Conservation (phyloP, 129 eudicot species). For the Helianthus annuus region DNA sequence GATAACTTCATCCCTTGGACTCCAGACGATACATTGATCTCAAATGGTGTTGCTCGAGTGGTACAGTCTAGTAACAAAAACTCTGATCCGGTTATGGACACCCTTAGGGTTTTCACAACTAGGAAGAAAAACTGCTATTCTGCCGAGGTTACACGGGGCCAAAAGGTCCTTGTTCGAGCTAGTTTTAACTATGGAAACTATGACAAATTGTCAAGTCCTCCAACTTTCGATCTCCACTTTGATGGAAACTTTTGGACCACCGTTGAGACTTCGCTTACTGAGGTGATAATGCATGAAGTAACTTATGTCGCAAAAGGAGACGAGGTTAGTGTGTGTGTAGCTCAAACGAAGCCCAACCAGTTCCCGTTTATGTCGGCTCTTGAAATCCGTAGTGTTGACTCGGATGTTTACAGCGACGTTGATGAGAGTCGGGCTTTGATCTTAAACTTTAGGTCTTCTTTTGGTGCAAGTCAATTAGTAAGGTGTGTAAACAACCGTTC, state of each 20-base stretch:
- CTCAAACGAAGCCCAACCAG: constrained; percentile 35
- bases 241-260: constrained; percentile 39
- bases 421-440: constrained; percentile 28
- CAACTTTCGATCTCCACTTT: constrained; percentile 37
- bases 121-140: constrained; percentile 33
- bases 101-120: constrained; percentile 32
- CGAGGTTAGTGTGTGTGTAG: constrained; percentile 32
- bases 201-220: constrained; percentile 34
- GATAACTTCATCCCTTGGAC: constrained; percentile 17
- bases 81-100: constrained; percentile 10
- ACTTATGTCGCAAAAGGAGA: constrained; percentile 34
- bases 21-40: constrained; percentile 10
- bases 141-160: constrained; percentile 9
- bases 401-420: constrained; percentile 10
- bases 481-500: constrained; percentile 6
- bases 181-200: constrained; percentile 42
- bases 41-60: constrained; percentile 29
- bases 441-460: constrained; percentile 26
- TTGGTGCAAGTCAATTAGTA: constrained; percentile 26
- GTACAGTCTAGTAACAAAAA: constrained; percentile 17
- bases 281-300: constrained; percentile 12
- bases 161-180: constrained; percentile 32
- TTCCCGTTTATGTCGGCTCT: constrained; percentile 39
- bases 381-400: constrained; percentile 34
- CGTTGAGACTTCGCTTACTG: constrained; percentile 19